phyloP scores from a whole-genome alignment of 2,329 filamentous ascomycete genomes.

The Fusarium circinatum region DNA sequence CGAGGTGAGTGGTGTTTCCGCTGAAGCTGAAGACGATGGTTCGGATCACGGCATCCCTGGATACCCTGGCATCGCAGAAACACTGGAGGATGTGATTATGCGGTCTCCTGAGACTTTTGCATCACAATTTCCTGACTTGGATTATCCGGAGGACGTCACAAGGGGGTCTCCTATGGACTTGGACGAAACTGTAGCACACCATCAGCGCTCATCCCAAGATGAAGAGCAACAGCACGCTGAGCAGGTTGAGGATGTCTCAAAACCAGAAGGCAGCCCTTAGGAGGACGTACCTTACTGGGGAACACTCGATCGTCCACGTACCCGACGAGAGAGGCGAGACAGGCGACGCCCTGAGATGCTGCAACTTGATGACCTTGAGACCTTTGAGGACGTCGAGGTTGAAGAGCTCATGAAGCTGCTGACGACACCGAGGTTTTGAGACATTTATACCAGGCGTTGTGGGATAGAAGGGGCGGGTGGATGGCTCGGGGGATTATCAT shows the following conservation, averaged over 20 bases:
- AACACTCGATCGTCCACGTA: constrained; percentile 21
- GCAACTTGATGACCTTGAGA: constrained; percentile 41
- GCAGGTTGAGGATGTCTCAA: constrained; percentile 35
- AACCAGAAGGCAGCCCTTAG: constrained; percentile 36
- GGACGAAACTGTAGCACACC: constrained; percentile 14
- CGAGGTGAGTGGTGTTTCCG: constrained; percentile 66
- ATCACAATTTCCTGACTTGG: constrained; percentile 36
- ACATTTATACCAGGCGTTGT: constrained; percentile 40
- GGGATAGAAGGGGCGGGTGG: constrained; percentile 34
- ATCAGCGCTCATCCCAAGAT: constrained; percentile 2
- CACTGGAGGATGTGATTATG: constrained; percentile 48
- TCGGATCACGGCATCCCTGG: constrained; percentile 41
- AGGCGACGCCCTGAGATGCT: constrained; percentile 2
- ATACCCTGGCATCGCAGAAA: constrained; percentile 42
- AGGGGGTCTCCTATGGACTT: constrained; percentile 40
- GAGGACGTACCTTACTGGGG: constrained; percentile 27
- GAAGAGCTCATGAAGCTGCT: constrained; percentile 42
- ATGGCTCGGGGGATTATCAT: constrained; percentile 21
- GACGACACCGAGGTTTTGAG: constrained; percentile 35
- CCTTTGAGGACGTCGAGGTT: constrained; percentile 45
- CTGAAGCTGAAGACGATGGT: constrained; percentile 44
- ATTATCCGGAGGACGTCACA: constrained; percentile 26
- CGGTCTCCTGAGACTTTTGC: constrained; percentile 46
- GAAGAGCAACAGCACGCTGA: constrained; percentile 34
- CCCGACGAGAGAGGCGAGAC: constrained; percentile 12